phyloP scores from a whole-genome alignment of 768 basidiomycete genomes.

The Kwoniella europaea region DNA sequence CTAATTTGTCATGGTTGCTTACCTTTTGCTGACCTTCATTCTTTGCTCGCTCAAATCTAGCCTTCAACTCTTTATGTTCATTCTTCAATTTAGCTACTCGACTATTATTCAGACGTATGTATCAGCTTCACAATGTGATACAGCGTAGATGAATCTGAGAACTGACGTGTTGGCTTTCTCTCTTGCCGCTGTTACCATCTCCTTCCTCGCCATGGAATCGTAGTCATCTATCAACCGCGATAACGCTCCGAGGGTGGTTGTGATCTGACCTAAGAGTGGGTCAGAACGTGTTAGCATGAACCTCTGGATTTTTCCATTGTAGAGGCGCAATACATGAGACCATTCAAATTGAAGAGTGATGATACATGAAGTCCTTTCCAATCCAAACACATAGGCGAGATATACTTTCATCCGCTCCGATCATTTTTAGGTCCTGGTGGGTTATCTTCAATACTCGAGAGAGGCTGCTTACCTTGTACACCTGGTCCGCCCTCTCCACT shows the following conservation, averaged over 20 bases:
- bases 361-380: no score
- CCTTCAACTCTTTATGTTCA: slow-evolving; percentile 81
- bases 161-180: slow-evolving; percentile 84
- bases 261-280: slow-evolving; percentile 78
- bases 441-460: background rate
- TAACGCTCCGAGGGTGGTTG: slow-evolving; percentile 93
- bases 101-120: slow-evolving; percentile 60
- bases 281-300: background rate
- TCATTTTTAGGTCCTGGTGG: no score
- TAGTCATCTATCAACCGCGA: slow-evolving; percentile 95
- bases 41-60: slow-evolving; percentile 80
- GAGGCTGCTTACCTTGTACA: slow-evolving; percentile 70
- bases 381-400: no score
- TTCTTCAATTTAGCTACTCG: slow-evolving; percentile 88
- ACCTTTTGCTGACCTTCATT: slow-evolving; percentile 38
- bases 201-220: slow-evolving; percentile 92
- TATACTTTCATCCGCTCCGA: no score
- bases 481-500: slow-evolving; percentile 80
- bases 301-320: no score
- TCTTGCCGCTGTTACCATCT: slow-evolving; percentile 93
- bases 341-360: no score
- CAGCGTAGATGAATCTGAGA: no score
- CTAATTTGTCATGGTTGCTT: no score
- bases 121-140: no score
- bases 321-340: no score